Evolutionary conservation across 768 basidiomycete species (phyloP), one percentile per base, ranked within the genome.

Genomic region (Phanerochaete carnosa): DNA sequence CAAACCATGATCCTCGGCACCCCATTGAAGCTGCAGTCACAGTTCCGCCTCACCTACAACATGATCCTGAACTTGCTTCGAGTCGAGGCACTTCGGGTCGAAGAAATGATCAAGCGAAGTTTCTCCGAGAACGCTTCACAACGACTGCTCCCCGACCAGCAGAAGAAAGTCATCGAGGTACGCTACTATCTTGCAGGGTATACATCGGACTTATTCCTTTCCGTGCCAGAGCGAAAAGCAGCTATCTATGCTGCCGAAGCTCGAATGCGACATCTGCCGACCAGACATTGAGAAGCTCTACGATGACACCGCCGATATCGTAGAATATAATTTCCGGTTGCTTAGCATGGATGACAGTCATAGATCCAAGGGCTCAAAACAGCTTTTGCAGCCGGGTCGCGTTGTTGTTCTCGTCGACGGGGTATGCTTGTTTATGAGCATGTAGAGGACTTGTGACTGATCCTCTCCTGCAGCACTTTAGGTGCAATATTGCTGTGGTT

Each of bases 101-200:
- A 99, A 70, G 97, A 99, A 74, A 99, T 99, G 97, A 98, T 99
- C 71, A 98, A 98, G 73, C 83, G 97, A 39, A 95, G 93, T 72
- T 99, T 99, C 74, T 98, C 97, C 19, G 97, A 99, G 77, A 98
- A 98, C 70, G 88, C 94, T 1, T 90, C 97, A 0, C 97, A 99
- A 69, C 81, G 89, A 39, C 77, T 98, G 46, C 77, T 98, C 30
- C 97, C 97, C 3, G 94, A 96, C 57, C 93, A 98, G 62, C 94
- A 98, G 73, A 87, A 89, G 71, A 84, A 89, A 70, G 91, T 98
- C 25, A 71, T 79, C 1, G 88, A 96, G 79, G 96, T 93, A 62
- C 68, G 82, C 33, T 69, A 55, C 12, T 61, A 7, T 59, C 30
- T 56, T 52, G 7, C 4, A 29, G 49, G 7, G 3, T 30, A 52